A percentile compares a stretch with the other conserved stretches of the same genome.
phyloP scores from a whole-genome alignment of 2,329 filamentous ascomycete genomes.

The Fusarium sp. region DNA sequence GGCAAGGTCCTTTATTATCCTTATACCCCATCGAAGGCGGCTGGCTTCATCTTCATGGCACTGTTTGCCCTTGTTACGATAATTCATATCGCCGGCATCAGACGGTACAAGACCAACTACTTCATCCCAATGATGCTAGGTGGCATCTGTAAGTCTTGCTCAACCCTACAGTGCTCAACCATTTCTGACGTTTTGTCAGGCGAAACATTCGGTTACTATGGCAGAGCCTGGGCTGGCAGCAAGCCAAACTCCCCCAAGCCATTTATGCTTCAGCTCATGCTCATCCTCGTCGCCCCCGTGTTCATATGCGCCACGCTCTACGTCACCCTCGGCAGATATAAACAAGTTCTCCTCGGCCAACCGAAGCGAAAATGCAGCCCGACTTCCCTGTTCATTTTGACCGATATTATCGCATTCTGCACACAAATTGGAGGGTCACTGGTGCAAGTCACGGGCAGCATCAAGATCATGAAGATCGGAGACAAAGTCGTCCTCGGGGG shows the following conservation, averaged over 20 bases:
- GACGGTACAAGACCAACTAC: neutral
- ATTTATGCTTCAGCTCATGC: constrained; percentile 32
- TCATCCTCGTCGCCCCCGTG: constrained; percentile 24
- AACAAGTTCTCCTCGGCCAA: neutral
- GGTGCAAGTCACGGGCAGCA: neutral
- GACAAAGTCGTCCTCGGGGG: neutral
- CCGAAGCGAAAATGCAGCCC: neutral
- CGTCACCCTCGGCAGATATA: constrained; percentile 16
- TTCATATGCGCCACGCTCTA: constrained; percentile 20
- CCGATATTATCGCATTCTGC: neutral
- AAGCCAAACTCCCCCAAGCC: constrained; percentile 12
- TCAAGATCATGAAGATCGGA: constrained; percentile 2
- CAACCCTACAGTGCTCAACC: no score
- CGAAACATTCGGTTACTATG: constrained; percentile 24
- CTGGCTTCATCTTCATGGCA: neutral
- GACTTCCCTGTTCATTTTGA: neutral
- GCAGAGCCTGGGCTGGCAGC: constrained; percentile 18
- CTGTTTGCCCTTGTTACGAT: neutral
- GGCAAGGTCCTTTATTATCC: neutral
- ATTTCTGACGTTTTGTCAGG: neutral
- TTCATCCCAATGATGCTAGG: neutral
- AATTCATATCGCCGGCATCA: neutral
- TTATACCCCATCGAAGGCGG: neutral
- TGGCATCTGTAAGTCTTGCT: neutral
- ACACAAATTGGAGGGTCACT: neutral